Conservation (phyloP, 352 stramenopile genomes). For the Phytophthora pistaciae region DNA sequence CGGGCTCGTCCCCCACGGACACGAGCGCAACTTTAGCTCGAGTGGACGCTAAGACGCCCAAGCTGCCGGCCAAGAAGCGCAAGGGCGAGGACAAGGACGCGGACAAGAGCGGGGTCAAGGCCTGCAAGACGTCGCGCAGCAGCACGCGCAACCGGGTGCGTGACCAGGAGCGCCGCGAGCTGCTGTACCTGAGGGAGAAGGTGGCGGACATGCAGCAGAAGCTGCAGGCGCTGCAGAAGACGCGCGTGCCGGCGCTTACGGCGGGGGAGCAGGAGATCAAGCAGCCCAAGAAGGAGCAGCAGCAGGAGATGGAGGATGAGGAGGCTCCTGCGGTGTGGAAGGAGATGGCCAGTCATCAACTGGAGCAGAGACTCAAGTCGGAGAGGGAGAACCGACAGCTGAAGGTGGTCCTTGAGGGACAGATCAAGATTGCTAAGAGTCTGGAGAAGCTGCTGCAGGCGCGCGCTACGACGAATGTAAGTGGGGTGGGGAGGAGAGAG, state of each 20-base stretch:
- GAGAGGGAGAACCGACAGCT: slow-evolving; percentile 72
- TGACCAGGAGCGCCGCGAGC: slow-evolving; percentile 50
- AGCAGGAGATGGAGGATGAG: slow-evolving; percentile 7
- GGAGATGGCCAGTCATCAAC: slow-evolving; percentile 55
- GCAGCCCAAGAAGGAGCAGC: neutral
- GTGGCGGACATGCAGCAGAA: slow-evolving; percentile 56
- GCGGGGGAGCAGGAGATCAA: slow-evolving; percentile 3
- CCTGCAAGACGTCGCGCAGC: slow-evolving; percentile 37
- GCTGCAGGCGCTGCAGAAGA: slow-evolving; percentile 44
- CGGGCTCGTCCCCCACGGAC: slow-evolving; percentile 7
- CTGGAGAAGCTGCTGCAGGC: slow-evolving; percentile 61
- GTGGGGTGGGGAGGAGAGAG: neutral
- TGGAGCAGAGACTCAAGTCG: slow-evolving; percentile 55
- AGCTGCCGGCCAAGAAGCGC: slow-evolving; percentile 21
- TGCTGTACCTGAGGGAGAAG: slow-evolving; percentile 54
- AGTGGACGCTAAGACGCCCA: slow-evolving; percentile 3
- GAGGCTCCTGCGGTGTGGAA: slow-evolving; percentile 44
- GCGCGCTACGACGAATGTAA: slow-evolving; percentile 42
- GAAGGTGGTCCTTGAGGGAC: slow-evolving; percentile 62
- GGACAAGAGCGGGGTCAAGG: slow-evolving; percentile 24
- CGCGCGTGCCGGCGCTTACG: slow-evolving; percentile 1
- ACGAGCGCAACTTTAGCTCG: neutral
- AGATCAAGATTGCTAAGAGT: slow-evolving; percentile 74
- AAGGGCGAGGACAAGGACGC: slow-evolving; percentile 20
- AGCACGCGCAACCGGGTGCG: slow-evolving; percentile 51